Base-by-base conservation (phyloP, 768 basidiomycete species). In the Kwoniella pini region DNA sequence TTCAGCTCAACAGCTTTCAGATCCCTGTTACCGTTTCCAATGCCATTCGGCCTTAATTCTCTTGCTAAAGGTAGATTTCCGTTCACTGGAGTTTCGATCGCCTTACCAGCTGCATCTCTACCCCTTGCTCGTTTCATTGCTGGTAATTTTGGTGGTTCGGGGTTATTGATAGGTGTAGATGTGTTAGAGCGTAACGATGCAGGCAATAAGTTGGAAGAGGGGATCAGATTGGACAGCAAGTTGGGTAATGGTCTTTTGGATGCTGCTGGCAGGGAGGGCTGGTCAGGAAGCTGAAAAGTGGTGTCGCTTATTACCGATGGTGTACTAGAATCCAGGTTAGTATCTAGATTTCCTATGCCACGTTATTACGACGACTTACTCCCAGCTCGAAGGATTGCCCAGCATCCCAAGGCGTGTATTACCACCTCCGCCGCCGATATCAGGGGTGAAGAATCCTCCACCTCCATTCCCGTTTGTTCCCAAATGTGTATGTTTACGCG, bases 61-160 rank as follows among this genome's bases (percentile, higher is more conserved):
- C 59, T 42, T 15, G 59, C 59, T 39, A 61, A 39, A 30, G 59
- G 59, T 22, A 61, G 31, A 30, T 45, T 54, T 3, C 52, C 59
- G 21, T 61, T 61, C 21, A 48, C 44, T 4, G 59, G 48, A 26
- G 59, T 9, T 21, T 66, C 65, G 9, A 30, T 22, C 3, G 62
- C 6, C 44, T 55, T 63, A 33, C 52, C 52, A 3, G 27, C 24
- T 17, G 46, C 61, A 19, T 46, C 54, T 43, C 48, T 52, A 26
- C 62, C 72, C 53, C 72, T 48, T 33, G 72, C 65, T 22, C 72
- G 60, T 44, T 74, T 74, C 72, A 74, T 69, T 1, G 69, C 72
- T 13, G 72, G 72, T 10, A 63, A 63, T 52, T 65, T 67, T 12
- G 58, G 38, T 12, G 67, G 53, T 17, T 42, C 52, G 4, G 54